Evolutionary conservation across 139 green algal species (phyloP), one percentile per base, ranked within the genome.

Genomic region (Yamagishiella unicocca): DNA sequence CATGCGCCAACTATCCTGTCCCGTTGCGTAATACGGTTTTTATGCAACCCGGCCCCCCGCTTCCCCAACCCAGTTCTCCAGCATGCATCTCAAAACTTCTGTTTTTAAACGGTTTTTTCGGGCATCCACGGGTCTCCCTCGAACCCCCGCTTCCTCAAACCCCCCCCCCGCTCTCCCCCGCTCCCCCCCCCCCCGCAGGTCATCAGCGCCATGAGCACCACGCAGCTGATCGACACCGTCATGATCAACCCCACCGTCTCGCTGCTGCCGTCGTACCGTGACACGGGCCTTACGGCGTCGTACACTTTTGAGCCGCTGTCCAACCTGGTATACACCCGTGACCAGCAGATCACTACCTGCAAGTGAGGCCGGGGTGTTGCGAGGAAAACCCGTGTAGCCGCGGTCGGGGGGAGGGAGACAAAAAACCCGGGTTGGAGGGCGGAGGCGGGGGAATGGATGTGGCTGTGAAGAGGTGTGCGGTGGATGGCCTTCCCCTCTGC

Each of bases 311-410:
- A 98, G 92, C 97, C 97, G 2, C 93, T 99, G 54, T 96, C 92
- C 90, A 99, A 99, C 93, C 92, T 99, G 87, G 91, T 99, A 42
- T 99, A 98, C 93, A 99, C 96, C 31, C 93, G 97, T 33, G 97
- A 99, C 92, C 97, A 99, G 92, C 96, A 97, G 89, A 96, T 99
- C 86, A 98, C 96, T 19, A 99, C 96, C 0, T 93, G 88, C 93
- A 95, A 93, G 74, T 90, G 73, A 38, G 72, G 42, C 35, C 22
- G 6, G 58, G 50, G 50, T n/a, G n/a, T n/a, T n/a, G n/a, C n/a
- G n/a, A n/a, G n/a, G n/a, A n/a, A n/a, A n/a, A n/a, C n/a, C n/a
- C n/a, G n/a, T n/a, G n/a, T n/a, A n/a, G n/a, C n/a, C n/a, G n/a
- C 14, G 50, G 50, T 12, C 27, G 31, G 1, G 29, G 25, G 35